Conservation (phyloP, 2,329 filamentous ascomycete genomes). For the Verticillium albo-atrum region DNA sequence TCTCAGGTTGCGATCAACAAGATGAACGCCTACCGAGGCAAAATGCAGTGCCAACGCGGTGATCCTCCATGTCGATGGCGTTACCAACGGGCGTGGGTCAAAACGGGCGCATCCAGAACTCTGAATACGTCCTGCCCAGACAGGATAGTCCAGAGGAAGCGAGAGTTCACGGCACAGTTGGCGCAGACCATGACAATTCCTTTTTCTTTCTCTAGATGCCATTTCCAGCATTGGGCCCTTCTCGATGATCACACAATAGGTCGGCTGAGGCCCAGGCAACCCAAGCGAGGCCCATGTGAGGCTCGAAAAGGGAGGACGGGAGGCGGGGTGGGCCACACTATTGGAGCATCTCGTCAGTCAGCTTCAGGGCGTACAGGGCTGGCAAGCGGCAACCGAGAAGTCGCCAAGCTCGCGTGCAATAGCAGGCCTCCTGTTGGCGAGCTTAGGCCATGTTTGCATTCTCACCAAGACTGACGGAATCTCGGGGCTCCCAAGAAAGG, state of each 20-base stretch:
- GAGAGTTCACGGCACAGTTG: background rate
- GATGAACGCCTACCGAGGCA: background rate
- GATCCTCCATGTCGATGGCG: background rate
- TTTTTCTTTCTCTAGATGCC: background rate
- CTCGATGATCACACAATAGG: background rate
- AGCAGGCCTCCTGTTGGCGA: background rate
- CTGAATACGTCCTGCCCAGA: background rate
- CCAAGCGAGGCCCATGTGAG: background rate
- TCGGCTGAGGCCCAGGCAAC: background rate
- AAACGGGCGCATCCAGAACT: background rate
- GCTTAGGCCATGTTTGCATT: background rate
- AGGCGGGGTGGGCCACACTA: background rate
- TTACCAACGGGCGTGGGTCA: background rate
- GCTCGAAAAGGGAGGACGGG: background rate
- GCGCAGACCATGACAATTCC: background rate
- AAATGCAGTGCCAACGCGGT: background rate
- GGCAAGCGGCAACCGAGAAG: background rate
- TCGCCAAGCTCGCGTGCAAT: background rate
- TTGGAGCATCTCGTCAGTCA: background rate
- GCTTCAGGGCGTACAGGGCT: background rate
- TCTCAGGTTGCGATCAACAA: background rate
- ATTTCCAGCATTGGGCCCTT: background rate
- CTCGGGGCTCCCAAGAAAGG: slow-evolving; percentile 1
- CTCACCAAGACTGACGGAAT: slow-evolving; percentile 1
- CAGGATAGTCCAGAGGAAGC: background rate